phyloP scores from a whole-genome alignment of 1,284 basidiomycete species.

The Puccinia triticina region DNA sequence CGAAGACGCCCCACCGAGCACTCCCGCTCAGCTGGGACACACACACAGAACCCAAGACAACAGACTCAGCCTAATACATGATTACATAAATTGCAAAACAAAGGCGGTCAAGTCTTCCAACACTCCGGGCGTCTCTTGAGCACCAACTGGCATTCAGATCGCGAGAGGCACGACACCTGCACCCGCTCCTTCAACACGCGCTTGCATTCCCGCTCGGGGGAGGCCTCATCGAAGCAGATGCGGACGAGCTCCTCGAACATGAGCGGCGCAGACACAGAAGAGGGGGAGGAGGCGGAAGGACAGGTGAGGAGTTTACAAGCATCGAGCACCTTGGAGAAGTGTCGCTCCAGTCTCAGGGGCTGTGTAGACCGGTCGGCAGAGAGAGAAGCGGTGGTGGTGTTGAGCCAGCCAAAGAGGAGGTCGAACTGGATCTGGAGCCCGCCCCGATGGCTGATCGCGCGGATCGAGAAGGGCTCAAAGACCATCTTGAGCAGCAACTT shows the following conservation, averaged over 20 bases:
- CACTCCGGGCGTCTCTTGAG: conserved; percentile 16
- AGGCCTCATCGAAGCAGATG: background rate
- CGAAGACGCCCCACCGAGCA: too few species aligned
- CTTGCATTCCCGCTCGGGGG: background rate
- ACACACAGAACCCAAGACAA: too few species aligned
- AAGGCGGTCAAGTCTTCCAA: conserved; percentile 17
- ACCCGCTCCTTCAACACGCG: background rate
- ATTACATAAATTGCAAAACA: too few species aligned
- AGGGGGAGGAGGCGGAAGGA: background rate
- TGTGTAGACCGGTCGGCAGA: background rate
- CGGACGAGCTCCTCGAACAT: background rate
- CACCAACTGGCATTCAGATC: background rate
- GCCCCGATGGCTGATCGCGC: background rate
- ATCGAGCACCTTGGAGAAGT: background rate
- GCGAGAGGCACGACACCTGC: background rate
- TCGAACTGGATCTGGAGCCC: conserved; percentile 16
- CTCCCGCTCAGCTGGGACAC: too few species aligned
- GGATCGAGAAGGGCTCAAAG: conserved; percentile 12
- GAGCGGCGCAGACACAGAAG: too few species aligned
- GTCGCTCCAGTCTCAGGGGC: background rate
- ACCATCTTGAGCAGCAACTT: background rate
- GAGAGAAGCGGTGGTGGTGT: background rate
- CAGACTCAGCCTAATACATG: too few species aligned
- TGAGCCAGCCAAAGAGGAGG: conserved; percentile 2
- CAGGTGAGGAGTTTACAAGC: background rate